Evolutionary conservation across 2,329 filamentous ascomycete species (phyloP), one percentile per base, ranked within the genome.

Genomic region (Alternaria arborescens): DNA sequence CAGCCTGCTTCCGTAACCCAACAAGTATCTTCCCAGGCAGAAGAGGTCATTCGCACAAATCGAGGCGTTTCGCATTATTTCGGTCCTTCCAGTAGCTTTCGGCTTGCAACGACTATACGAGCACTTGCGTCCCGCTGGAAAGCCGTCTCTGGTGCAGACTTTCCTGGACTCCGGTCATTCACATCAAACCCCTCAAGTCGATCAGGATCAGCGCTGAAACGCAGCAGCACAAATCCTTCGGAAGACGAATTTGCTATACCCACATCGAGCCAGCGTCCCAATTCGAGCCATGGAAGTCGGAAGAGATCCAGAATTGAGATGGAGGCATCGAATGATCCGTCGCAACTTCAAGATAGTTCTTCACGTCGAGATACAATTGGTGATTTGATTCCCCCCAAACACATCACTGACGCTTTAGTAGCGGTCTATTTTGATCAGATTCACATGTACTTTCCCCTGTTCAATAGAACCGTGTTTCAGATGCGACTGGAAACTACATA

Each of bases 381-480:
- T 22, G 66, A 69, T 28, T 71, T 56, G 67, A 61, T 82, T 14
- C 81, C 80, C 1, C 59, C 72, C 1, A 75, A 70, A 46, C 71
- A 77, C 3, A 71, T 77, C 20, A 75, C 80, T 3, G 79, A 82
- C 57, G 68, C 73, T 5, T 77, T 80, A 8, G 63, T 81, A 1
- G 62, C 75, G 1, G 78, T 80, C 3, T 82, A 77, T 64, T 82
- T 82, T 56, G 73, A 78, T 34, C 61, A 62, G 5, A 73, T 82
- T 16, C 79, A 82, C 58, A 77, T 69, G 22, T 68, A 65, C 34
- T 57, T 81, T 55, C 74, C 80, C 22, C 34, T 82, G 2, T 80
- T 82, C 53, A 77, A 81, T 22, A 74, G 73, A n/a, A 74, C 72
- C 14, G 77, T 78, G 18, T 82, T 82, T 61, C 75, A 81, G 43